Conservation (phyloP, 805 yeast species). For the Candida krabiensis region DNA sequence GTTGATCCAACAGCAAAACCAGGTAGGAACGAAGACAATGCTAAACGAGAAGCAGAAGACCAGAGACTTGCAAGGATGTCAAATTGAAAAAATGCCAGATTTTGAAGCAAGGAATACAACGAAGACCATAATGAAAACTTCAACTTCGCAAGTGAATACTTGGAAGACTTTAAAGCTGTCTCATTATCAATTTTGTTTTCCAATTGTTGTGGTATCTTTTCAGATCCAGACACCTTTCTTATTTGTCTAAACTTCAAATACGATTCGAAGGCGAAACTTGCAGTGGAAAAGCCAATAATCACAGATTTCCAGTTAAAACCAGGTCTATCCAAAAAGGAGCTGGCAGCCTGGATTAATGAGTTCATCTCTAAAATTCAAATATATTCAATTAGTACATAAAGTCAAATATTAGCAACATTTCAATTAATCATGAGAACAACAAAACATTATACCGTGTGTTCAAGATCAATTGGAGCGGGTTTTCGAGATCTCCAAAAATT, state of each 20-base stretch:
- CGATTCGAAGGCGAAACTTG: constrained; percentile 73
- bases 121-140: constrained; percentile 61
- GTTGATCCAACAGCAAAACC: constrained; percentile 44
- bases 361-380: constrained; percentile 24
- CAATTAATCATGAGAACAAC: no score
- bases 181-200: constrained; percentile 67
- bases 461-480: no score
- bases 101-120: constrained; percentile 51
- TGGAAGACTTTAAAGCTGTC: constrained; percentile 74
- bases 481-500: no score
- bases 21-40: constrained; percentile 29
- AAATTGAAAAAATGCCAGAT: constrained; percentile 54
- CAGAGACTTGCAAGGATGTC: constrained; percentile 69
- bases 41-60: constrained; percentile 43
- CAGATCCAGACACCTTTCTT: constrained; percentile 51
- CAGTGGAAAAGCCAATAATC: constrained; percentile 70
- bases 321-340: constrained; percentile 61
- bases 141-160: constrained; percentile 78
- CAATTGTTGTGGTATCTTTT: constrained; percentile 65
- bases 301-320: constrained; percentile 78
- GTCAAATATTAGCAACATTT: no score
- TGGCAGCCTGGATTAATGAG: constrained; percentile 37
- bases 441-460: no score
- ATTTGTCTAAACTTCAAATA: constrained; percentile 79
- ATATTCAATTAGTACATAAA: no score